Evolutionary conservation across 2,329 filamentous ascomycete species (phyloP), one percentile per base, ranked within the genome.

Genomic region (Penicillium nordicum): DNA sequence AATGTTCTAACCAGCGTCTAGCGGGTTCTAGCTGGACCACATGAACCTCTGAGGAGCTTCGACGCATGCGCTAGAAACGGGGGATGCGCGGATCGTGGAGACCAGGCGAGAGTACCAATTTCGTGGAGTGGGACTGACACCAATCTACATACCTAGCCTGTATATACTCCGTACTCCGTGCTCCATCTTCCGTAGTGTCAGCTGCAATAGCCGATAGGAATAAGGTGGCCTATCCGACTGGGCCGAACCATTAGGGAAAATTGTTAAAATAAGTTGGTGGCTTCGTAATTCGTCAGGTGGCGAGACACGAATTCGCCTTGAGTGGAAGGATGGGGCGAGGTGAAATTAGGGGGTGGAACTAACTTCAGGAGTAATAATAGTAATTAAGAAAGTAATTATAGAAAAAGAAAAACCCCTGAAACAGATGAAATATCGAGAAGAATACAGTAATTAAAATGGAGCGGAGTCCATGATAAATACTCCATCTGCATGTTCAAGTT

Each of bases 11-110:
- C 55, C 59, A 58, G 53, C 55, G 58, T 69, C 69, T 71, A 70
- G 68, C 63, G 68, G 58, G 59, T 69, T 72, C 69, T 72, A 70
- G 68, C 62, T 61, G 62, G 51, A 50, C 18, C 43, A 38, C 41
- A 50, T 38, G 41, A 54, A 46, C 50, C 52, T 55, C 53, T 52
- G 16, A 58, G 50, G 25, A 45, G 45, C 27, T 59, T 65, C 57
- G 49, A 44, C 40, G 57, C 48, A 36, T 53, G 12, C 62, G 57
- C 63, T 64, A 63, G 62, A 54, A 58, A 59, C 57, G 60, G 59
- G 59, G 63, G 55, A 62, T 54, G 59, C 37, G 64, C 63, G 64
- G 64, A 62, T 66, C 64, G 63, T 63, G 62, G 63, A 63, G 62
- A 47, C 47, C 53, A 36, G 53, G 42, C 40, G 46, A 42, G 53